Conservation (phyloP, 192 early-diverging fungal species). For the Tieghemiomyces parasiticus region DNA sequence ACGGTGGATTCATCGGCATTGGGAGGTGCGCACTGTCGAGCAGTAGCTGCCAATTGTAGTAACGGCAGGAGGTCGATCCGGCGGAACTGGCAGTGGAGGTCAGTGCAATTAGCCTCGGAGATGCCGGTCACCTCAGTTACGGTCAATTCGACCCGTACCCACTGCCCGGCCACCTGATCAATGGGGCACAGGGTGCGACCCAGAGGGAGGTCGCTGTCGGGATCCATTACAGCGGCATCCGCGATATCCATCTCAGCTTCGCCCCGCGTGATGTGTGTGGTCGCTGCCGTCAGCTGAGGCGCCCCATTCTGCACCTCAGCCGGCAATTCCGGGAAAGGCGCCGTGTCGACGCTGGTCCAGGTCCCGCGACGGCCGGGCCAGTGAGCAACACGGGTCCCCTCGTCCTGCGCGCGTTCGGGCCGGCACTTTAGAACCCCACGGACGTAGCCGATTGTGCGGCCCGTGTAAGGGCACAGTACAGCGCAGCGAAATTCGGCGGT, state of each 20-base stretch:
- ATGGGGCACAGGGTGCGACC: background rate
- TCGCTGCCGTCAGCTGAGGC: too few relatives aligned
- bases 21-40: too few relatives aligned
- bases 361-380: constrained; percentile 7
- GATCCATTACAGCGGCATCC: background rate
- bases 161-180: background rate
- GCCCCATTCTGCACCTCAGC: background rate
- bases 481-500: constrained; percentile 10
- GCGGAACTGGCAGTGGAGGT: constrained; percentile 24
- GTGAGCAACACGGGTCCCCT: constrained; percentile 15
- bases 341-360: constrained; percentile 8
- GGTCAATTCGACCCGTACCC: background rate
- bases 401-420: too few relatives aligned
- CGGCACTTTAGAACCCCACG: constrained; percentile 18
- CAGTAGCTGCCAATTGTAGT: too few relatives aligned
- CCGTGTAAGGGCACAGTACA: constrained; percentile 21
- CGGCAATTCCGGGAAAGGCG: background rate
- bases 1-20: too few relatives aligned
- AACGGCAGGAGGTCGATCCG: constrained; percentile 17
- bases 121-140: constrained; percentile 2
- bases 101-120: background rate
- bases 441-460: constrained; percentile 22
- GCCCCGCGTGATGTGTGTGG: background rate
- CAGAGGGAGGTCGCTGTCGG: background rate
- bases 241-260: background rate